These are phyloP conservation scores for Rhizophora apiculata DNA, from an alignment of 345 rosid genomes.

Conservation along the genomic window DNA sequence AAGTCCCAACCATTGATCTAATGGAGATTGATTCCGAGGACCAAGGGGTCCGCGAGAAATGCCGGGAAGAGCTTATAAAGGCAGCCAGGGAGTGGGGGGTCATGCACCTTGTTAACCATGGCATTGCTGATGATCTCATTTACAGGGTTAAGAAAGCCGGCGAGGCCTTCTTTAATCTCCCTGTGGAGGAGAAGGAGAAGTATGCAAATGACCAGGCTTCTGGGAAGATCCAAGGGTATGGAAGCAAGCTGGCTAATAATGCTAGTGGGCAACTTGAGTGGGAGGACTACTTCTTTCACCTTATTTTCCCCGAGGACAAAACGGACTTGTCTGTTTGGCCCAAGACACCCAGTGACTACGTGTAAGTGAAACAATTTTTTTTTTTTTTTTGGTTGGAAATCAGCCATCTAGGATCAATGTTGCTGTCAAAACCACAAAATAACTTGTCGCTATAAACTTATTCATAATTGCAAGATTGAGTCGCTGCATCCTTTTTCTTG, in stretches of 20 bases:
- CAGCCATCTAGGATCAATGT: no score
- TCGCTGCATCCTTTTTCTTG: no score
- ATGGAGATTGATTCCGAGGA: constrained; percentile 58
- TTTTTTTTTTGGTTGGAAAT: background rate
- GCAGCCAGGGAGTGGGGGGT: constrained; percentile 89
- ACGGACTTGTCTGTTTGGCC: constrained; percentile 88
- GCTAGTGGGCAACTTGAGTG: constrained; percentile 87
- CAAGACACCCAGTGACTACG: constrained; percentile 64
- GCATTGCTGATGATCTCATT: constrained; percentile 52
- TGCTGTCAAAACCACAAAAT: no score
- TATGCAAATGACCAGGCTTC: constrained; percentile 77
- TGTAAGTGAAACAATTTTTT: constrained; percentile 35
- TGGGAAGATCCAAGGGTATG: constrained; percentile 87
- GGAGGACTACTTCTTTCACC: constrained; percentile 95
- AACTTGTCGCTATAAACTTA: background rate
- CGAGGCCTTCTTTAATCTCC: constrained; percentile 51
- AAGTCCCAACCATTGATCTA: constrained; percentile 73
- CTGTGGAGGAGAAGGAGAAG: constrained; percentile 84
- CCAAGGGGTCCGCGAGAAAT: constrained; percentile 37
- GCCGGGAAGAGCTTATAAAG: constrained; percentile 46
- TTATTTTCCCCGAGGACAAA: constrained; percentile 72
- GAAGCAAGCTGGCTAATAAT: constrained; percentile 91
- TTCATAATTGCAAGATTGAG: background rate
- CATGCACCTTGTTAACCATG: constrained; percentile 92
- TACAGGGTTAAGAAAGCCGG: constrained; percentile 70